Base-by-base conservation (phyloP, 208 protist genomes). In the Lotmaria passim region DNA sequence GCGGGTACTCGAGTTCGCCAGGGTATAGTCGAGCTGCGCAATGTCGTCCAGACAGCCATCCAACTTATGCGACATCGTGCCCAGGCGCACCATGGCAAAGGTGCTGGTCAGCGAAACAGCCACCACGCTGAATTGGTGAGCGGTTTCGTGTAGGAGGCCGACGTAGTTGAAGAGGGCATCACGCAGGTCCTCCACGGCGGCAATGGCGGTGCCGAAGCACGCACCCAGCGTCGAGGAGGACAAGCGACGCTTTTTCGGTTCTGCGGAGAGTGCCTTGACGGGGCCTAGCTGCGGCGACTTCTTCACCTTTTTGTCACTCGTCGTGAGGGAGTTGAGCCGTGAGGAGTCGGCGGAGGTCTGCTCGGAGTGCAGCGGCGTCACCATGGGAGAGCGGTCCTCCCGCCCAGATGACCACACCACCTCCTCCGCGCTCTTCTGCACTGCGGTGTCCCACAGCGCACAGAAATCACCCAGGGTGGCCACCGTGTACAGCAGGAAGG, bases 401-500 rank as follows among this genome's bases (percentile, higher is more conserved):
- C 21, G 33, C n/a, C 33, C 38, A 8, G 55, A 60, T 7, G 55
- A 60, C 55, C 55, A 60, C 55, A 60, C 36, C 55, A 60, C 36
- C 36, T 43, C 55, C 23, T 60, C 55, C 23, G 7, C 55, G 28
- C 55, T 47, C 36, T 39, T 36, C 55, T 60, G 55, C 12, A 38
- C 55, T 15, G 55, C 55, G 19, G 55, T 47, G 55, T n/a, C 26
- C 50, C 55, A 60, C 55, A 60, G 55, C 33, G 36, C 36, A 17
- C 55, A 47, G 55, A 60, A 60, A 38, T 60, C 55, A 38, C 55
- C 55, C 8, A 60, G 55, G 21, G 36, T 60, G 21, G 55, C 55
- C 36, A 60, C 55, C 7, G 55, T 23, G 55, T 60, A 60, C 55
- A 60, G 55, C 55, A 60, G 55, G 23, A 60, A 60, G 38, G 36